Evolutionary conservation across 176 grass and related monocot species (phyloP).

Genomic region (Alloteropsis semialata): DNA sequence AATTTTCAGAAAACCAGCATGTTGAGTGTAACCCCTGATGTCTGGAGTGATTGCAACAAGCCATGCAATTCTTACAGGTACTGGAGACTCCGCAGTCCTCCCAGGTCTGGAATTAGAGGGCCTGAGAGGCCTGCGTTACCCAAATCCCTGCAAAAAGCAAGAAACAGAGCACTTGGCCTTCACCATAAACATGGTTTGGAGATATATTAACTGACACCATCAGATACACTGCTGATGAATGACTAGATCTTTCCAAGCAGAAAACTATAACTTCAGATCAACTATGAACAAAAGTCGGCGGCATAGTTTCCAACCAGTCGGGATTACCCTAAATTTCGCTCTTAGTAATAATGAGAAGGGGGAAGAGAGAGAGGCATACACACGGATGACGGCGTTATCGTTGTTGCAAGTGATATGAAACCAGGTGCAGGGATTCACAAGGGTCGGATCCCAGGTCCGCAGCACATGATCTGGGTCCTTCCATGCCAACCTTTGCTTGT

Average conservation of each 20-base stretch:
- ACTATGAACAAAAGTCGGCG: no score
- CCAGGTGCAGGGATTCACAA: conserved; percentile 46
- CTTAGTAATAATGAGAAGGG: no score
- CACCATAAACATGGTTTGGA: not conserved
- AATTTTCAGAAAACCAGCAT: not conserved
- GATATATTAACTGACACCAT: not conserved
- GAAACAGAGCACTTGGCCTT: not conserved
- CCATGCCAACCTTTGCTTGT: conserved; percentile 13
- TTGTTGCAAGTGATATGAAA: conserved; percentile 42
- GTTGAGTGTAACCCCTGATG: not conserved
- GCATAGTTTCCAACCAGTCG: no score
- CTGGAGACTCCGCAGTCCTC: conserved; percentile 39
- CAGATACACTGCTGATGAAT: not conserved
- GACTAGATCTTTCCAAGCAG: no score
- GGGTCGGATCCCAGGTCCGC: conserved; percentile 44
- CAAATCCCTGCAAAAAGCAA: conserved; percentile 35
- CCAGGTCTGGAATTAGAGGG: conserved; percentile 36
- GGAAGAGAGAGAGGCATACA: conserved; percentile 18
- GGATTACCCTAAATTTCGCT: no score
- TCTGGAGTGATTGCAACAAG: no score
- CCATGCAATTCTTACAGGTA: conserved; percentile 19
- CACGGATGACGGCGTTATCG: conserved; percentile 34
- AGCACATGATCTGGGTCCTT: conserved; percentile 31
- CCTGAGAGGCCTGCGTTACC: conserved; percentile 32
- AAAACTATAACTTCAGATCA: no score